Conservation (phyloP, 208 protist species). For the Wallacemonas sp. region DNA sequence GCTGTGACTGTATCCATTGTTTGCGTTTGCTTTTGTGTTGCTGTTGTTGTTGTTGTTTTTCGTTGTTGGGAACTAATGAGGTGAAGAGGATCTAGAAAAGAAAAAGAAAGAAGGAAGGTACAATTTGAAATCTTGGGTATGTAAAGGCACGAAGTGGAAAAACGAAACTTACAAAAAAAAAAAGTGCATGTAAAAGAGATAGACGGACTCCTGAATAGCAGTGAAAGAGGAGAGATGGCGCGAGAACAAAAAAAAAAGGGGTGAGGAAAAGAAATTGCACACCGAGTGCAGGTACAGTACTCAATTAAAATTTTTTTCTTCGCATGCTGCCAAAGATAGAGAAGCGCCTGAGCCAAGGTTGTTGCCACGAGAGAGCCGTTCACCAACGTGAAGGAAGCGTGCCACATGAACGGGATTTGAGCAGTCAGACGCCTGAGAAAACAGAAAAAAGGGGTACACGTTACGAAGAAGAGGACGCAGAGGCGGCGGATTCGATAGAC, state of each 20-base stretch:
- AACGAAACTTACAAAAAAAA: constrained; percentile 4
- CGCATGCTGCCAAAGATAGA: not conserved
- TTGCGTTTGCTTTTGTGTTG: too few relatives aligned
- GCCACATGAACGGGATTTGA: too few relatives aligned
- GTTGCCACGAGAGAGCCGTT: too few relatives aligned
- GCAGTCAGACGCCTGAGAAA: too few relatives aligned
- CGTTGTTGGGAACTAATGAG: not conserved
- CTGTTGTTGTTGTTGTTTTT: constrained; percentile 3
- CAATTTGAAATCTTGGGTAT: constrained; percentile 1
- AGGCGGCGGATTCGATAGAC: constrained; percentile 24
- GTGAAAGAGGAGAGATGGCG: not conserved
- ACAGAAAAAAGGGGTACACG: too few relatives aligned
- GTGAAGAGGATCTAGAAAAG: constrained; percentile 4
- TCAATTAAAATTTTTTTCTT: not conserved
- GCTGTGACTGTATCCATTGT: too few relatives aligned
- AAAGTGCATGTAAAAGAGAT: constrained; percentile 2
- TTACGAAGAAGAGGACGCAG: not conserved
- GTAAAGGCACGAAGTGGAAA: too few relatives aligned
- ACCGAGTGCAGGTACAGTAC: not conserved
- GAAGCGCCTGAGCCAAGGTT: constrained; percentile 11
- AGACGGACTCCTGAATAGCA: not conserved
- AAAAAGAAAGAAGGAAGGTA: constrained; percentile 12
- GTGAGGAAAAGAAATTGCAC: constrained; percentile 9
- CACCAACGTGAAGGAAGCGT: too few relatives aligned
- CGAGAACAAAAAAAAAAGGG: constrained; percentile 4